phyloP scores from a whole-genome alignment of 192 early-diverging fungal genomes.

The Jimgerdemannia flammicorona region DNA sequence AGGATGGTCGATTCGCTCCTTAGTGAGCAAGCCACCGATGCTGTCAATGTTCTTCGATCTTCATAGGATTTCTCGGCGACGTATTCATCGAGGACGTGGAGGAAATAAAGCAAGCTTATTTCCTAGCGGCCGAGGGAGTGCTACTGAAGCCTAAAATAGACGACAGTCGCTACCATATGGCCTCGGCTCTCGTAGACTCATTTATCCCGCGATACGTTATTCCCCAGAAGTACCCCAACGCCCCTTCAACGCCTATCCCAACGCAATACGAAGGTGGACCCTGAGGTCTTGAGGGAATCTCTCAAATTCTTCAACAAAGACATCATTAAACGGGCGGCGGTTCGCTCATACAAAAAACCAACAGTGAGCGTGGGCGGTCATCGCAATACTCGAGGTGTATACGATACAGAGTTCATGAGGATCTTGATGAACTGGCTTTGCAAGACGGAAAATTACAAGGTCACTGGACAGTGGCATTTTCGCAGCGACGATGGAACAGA shows the following conservation, averaged over 20 bases:
- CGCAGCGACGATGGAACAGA: not conserved
- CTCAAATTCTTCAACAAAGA: constrained; percentile 22
- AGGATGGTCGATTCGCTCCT: constrained; percentile 1
- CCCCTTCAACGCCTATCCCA: not conserved
- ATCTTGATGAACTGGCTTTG: constrained; percentile 19
- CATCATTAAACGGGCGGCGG: constrained; percentile 7
- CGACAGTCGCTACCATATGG: not conserved
- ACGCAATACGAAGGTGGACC: not conserved
- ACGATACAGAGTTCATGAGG: constrained; percentile 22
- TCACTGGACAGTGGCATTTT: constrained; percentile 25
- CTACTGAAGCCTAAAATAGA: not conserved
- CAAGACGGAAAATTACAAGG: not conserved
- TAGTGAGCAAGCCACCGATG: not conserved
- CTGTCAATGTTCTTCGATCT: constrained; percentile 9
- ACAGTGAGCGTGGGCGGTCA: not conserved
- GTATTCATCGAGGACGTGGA: not conserved
- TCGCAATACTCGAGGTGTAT: constrained; percentile 7
- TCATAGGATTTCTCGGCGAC: constrained; percentile 2
- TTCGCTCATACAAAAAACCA: constrained; percentile 13
- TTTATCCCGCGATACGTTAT: constrained; percentile 3
- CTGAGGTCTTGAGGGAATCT: constrained; percentile 13
- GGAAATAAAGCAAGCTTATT: not conserved
- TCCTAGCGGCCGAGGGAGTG: constrained; percentile 5
- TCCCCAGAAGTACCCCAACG: not conserved
- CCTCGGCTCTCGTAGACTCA: constrained; percentile 4